Conservation (phyloP, 192 early-diverging fungal species). For the Mortierella antarctica region DNA sequence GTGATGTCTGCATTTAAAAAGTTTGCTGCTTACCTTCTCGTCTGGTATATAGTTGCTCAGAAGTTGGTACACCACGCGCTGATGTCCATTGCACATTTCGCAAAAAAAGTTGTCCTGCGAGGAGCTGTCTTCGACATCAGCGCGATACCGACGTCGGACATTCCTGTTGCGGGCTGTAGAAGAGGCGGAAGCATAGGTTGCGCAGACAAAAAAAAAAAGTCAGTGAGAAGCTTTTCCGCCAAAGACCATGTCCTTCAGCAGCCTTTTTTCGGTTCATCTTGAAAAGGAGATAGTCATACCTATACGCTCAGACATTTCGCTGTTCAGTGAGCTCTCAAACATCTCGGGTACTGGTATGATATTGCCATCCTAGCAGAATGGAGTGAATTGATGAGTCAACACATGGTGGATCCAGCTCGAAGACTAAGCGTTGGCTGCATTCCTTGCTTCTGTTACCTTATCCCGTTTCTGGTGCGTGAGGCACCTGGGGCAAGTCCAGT, state of each 20-base stretch:
- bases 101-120: slow-evolving; percentile 32
- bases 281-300: slow-evolving; percentile 4
- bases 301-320: slow-evolving; percentile 19
- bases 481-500: slow-evolving; percentile 49
- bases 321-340: slow-evolving; percentile 37
- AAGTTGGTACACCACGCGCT: slow-evolving; percentile 42
- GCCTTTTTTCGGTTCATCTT: neutral
- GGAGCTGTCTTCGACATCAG: neutral
- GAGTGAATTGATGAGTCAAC: neutral
- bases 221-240: too few species aligned
- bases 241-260: too few species aligned
- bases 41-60: slow-evolving; percentile 51
- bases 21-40: slow-evolving; percentile 30
- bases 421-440: neutral
- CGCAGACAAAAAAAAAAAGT: neutral
- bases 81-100: slow-evolving; percentile 41
- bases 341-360: slow-evolving; percentile 46
- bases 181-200: too few species aligned
- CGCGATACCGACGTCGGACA: neutral
- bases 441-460: slow-evolving; percentile 8
- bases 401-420: neutral
- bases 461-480: slow-evolving; percentile 29
- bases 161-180: slow-evolving; percentile 20
- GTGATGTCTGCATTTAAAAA: too few species aligned
- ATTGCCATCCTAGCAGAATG: slow-evolving; percentile 27